Conservation (phyloP, 805 yeast species). For the Pichia scutulata region DNA sequence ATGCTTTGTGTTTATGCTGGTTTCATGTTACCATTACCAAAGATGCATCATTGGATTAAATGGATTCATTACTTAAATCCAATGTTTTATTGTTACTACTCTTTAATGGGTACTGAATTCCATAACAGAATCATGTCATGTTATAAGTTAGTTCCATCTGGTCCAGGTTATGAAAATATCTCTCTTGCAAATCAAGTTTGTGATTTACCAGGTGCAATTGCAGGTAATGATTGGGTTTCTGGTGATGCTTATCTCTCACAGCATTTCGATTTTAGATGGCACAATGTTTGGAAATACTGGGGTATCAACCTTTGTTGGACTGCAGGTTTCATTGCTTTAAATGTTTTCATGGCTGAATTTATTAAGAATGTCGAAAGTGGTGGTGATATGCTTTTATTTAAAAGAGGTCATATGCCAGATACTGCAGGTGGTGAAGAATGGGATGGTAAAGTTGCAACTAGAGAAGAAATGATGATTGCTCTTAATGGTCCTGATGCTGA, state of each 20-base stretch:
- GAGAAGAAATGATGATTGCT: constrained; percentile 25
- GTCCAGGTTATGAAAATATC: constrained; percentile 43
- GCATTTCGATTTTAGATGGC: constrained; percentile 30
- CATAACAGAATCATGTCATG: constrained; percentile 46
- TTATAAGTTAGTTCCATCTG: constrained; percentile 43
- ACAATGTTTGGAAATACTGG: constrained; percentile 41
- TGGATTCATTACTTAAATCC: constrained; percentile 46
- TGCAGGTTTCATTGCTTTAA: constrained; percentile 30
- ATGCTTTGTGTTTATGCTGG: constrained; percentile 53
- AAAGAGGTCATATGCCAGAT: constrained; percentile 34
- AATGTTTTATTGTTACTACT: constrained; percentile 40
- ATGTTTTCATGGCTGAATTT: constrained; percentile 27
- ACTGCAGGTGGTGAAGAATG: constrained; percentile 29
- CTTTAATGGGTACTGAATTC: constrained; percentile 51
- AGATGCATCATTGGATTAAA: constrained; percentile 53
- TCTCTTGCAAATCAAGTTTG: constrained; percentile 39
- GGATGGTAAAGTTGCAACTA: constrained; percentile 33
- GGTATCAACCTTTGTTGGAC: constrained; percentile 44
- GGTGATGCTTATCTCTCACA: constrained; percentile 32
- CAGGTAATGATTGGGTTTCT: constrained; percentile 20
- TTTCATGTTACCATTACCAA: constrained; percentile 35
- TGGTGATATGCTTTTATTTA: constrained; percentile 34
- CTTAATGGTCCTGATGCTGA: constrained; percentile 26
- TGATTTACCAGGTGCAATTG: constrained; percentile 40
- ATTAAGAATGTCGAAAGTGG: constrained; percentile 25